phyloP scores from a whole-genome alignment of 441 rosid species.

The Brassica hybrid region DNA sequence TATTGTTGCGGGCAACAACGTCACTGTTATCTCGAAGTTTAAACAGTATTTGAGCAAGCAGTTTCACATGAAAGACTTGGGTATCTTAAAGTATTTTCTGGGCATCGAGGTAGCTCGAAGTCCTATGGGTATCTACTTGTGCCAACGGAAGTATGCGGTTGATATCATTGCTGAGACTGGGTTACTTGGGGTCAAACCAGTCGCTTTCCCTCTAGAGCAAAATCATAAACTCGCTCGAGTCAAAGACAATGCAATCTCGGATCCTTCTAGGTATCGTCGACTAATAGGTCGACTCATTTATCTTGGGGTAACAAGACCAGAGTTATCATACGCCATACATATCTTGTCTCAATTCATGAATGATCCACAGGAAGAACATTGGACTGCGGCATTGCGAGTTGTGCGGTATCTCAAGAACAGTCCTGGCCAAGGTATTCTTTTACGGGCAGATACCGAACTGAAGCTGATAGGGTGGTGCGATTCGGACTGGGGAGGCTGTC shows the following conservation, averaged over 20 bases:
- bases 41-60: neutral
- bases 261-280: neutral
- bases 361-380: neutral
- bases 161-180: neutral
- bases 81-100: neutral
- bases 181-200: neutral
- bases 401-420: neutral
- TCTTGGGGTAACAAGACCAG: neutral
- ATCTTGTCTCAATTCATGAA: neutral
- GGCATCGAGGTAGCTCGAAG: neutral
- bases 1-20: neutral
- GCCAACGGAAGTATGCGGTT: neutral
- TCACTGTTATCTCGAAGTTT: neutral
- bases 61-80: neutral
- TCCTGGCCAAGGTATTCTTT: neutral
- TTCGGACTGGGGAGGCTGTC: neutral
- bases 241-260: neutral
- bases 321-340: neutral
- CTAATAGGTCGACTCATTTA: neutral
- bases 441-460: neutral
- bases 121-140: neutral
- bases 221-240: neutral
- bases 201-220: neutral
- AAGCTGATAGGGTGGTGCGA: neutral
- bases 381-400: neutral